These are phyloP conservation scores for maize (Zea mays) DNA, from an alignment of 176 grass and related monocot species.

Conservation along the genomic window Zm-B73-REFERENCE-NAM-5.0 NC_050096.1:263867001-263867500, in stretches of 20 bases:
- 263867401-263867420: constrained; percentile 62
- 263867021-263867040: neutral
- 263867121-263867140: constrained; percentile 13
- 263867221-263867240: constrained; percentile 93
- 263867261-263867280: constrained; percentile 74
- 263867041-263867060: neutral
- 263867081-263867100: neutral
- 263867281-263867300: constrained; percentile 81
- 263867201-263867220: constrained; percentile 73
- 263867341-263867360: constrained; percentile 81
- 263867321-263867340: constrained; percentile 91
- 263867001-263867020: neutral
- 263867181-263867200: constrained; percentile 46
- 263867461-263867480: constrained; percentile 80
- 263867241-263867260: constrained; percentile 80
- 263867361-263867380: constrained; percentile 97
- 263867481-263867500: constrained; percentile 19
- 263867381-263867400: constrained; percentile 78
- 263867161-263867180: constrained; percentile 27
- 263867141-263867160: constrained; percentile 11
- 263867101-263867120: neutral
- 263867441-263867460: constrained; percentile 69
- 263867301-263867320: constrained; percentile 81
- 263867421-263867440: constrained; percentile 82
- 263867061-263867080: constrained; percentile 29